phyloP scores from a whole-genome alignment of 208 protist genomes.

The Acanthamoeba castellanii region DNA sequence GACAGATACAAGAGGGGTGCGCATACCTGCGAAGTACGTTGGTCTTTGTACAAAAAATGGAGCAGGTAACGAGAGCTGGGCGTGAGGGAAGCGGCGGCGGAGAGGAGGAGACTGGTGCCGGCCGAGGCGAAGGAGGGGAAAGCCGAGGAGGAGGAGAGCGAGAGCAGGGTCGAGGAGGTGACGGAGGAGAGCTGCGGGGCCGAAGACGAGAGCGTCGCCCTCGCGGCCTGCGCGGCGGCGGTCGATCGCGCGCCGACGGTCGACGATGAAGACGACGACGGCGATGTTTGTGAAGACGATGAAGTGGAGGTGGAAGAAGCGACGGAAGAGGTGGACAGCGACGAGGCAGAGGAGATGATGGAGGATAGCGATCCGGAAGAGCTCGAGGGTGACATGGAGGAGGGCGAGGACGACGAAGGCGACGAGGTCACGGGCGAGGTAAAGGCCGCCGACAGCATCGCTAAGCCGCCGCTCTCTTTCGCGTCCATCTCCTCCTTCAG shows the following conservation, averaged over 20 bases:
- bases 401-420: neutral
- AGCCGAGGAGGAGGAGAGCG: slow-evolving; percentile 16
- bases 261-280: neutral
- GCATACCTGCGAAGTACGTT: slow-evolving; percentile 46
- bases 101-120: slow-evolving; percentile 8
- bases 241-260: neutral
- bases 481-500: slow-evolving; percentile 10
- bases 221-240: neutral
- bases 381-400: neutral
- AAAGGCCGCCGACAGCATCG: neutral
- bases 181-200: neutral
- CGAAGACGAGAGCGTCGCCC: neutral
- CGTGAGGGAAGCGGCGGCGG: neutral
- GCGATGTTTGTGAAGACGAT: neutral
- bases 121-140: neutral
- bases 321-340: neutral
- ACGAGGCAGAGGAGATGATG: neutral
- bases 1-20: neutral
- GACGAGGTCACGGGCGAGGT: neutral
- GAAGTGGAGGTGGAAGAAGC: neutral
- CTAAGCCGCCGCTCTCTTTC: neutral
- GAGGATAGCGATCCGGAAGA: neutral
- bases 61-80: slow-evolving; percentile 9
- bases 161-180: neutral
- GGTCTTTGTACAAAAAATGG: slow-evolving; percentile 79